Evolutionary conservation across 1,284 basidiomycete species (phyloP).

Genomic region (Sanghuangporus sanghuang): DNA sequence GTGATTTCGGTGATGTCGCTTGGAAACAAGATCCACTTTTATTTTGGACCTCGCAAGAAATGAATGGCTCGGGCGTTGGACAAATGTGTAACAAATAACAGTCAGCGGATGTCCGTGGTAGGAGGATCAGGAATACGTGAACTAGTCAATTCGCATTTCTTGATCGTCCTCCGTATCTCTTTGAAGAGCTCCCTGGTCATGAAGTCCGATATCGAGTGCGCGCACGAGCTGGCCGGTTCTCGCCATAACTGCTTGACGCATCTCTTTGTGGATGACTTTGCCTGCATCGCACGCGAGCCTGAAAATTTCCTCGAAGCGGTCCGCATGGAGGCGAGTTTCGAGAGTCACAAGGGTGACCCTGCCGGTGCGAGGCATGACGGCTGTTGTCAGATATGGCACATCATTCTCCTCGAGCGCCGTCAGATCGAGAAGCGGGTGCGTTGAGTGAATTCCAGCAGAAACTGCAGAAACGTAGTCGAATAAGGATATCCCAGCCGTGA

Average conservation of each 20-base stretch:
- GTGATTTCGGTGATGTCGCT: conserved; percentile 16
- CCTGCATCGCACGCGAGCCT: conserved; percentile 74
- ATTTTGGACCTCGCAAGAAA: neutral
- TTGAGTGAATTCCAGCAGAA: conserved; percentile 74
- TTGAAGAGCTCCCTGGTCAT: conserved; percentile 1
- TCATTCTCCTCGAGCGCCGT: conserved; percentile 88
- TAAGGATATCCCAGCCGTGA: conserved; percentile 87
- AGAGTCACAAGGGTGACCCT: conserved; percentile 87
- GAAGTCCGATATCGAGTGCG: conserved; percentile 30
- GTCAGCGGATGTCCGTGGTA: neutral
- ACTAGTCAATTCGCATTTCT: conserved; percentile 16
- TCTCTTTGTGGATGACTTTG: conserved; percentile 77
- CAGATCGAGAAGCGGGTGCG: conserved; percentile 81
- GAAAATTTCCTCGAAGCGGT: conserved; percentile 89
- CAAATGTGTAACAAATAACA: neutral
- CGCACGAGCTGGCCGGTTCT: conserved; percentile 60
- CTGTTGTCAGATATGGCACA: conserved; percentile 84
- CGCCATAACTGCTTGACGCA: conserved; percentile 68
- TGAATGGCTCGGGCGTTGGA: neutral
- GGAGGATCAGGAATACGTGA: neutral
- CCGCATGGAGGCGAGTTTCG: conserved; percentile 92
- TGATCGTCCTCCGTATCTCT: conserved; percentile 13
- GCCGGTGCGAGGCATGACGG: conserved; percentile 78
- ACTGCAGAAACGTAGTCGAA: conserved; percentile 88
- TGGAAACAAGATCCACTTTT: conserved; percentile 7